Conservation (phyloP, 208 protist genomes). For the Porcisia hertigi region DNA sequence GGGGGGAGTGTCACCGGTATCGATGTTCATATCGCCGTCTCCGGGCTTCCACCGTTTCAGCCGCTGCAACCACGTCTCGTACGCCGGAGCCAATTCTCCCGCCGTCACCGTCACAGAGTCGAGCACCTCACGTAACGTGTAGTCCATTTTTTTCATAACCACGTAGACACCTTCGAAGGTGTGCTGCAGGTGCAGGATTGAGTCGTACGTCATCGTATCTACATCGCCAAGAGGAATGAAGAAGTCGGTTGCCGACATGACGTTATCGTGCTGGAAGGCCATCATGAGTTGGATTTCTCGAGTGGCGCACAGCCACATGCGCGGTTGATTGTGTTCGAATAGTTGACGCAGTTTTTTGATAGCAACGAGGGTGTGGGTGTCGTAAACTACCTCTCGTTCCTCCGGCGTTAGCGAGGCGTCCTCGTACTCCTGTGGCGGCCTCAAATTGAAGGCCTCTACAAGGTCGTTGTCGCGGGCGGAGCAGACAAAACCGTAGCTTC, state of each 20-base stretch:
- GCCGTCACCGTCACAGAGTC: constrained; percentile 49
- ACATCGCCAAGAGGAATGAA: constrained; percentile 84
- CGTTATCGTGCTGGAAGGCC: constrained; percentile 80
- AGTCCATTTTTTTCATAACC: constrained; percentile 90
- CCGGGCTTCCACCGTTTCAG: background rate
- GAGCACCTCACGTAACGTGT: constrained; percentile 85
- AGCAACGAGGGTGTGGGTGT: constrained; percentile 64
- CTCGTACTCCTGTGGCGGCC: constrained; percentile 53
- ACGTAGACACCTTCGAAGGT: constrained; percentile 87
- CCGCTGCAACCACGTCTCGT: constrained; percentile 5
- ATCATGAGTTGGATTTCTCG: constrained; percentile 88
- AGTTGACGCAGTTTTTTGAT: constrained; percentile 80
- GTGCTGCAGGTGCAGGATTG: constrained; percentile 45
- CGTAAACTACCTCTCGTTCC: constrained; percentile 63
- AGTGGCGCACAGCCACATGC: constrained; percentile 86
- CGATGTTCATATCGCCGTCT: background rate
- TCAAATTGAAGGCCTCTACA: constrained; percentile 50
- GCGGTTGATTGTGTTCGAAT: constrained; percentile 77
- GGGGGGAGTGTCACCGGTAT: background rate
- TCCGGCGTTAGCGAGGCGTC: constrained; percentile 37
- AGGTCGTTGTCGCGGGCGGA: constrained; percentile 70
- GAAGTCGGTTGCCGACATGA: constrained; percentile 77
- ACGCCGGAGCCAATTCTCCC: constrained; percentile 27
- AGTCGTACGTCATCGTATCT: constrained; percentile 71
- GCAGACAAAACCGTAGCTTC: constrained; percentile 82